These are phyloP conservation scores for Lignosus rhinocerotis DNA, from an alignment of 1,284 basidiomycete genomes.

Conservation along the genomic window DNA sequence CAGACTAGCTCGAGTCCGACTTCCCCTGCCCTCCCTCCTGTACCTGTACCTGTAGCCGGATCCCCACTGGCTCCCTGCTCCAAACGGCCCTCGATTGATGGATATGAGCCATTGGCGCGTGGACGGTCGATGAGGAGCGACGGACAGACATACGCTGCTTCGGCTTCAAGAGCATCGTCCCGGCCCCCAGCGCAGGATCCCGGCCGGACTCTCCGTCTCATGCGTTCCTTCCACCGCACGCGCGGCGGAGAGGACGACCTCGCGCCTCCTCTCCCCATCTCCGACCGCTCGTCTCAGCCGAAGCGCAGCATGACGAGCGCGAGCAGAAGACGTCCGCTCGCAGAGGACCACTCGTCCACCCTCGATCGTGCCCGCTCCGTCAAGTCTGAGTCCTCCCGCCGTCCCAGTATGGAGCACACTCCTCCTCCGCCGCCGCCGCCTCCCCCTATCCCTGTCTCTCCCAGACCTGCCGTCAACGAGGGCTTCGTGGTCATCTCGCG, in stretches of 20 bases:
- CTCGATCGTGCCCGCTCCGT: constrained; percentile 28
- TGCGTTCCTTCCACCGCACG: constrained; percentile 60
- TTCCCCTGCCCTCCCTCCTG: constrained; percentile 17
- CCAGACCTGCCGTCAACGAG: constrained; percentile 8
- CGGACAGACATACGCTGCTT: constrained; percentile 2
- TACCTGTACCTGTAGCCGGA: constrained; percentile 23
- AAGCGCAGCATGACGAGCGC: constrained; percentile 22
- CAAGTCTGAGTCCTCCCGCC: constrained; percentile 21
- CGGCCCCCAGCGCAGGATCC: constrained; percentile 28
- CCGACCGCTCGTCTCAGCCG: constrained; percentile 1
- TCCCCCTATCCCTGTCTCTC: background rate
- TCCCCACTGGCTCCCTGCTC: constrained; percentile 22
- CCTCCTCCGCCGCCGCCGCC: background rate
- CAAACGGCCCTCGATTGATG: constrained; percentile 23
- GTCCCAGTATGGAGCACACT: constrained; percentile 28
- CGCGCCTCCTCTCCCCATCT: constrained; percentile 18
- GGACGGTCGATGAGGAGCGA: constrained; percentile 13
- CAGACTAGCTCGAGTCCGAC: constrained; percentile 32
- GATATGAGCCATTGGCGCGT: constrained; percentile 8
- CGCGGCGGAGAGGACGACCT: constrained; percentile 21
- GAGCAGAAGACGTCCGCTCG: constrained; percentile 11
- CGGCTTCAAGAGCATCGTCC: constrained; percentile 15
- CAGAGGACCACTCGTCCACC: constrained; percentile 7
- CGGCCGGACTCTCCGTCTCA: constrained; percentile 43
- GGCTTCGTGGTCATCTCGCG: constrained; percentile 5